Evolutionary conservation across 2,329 filamentous ascomycete genomes (phyloP).

Genomic region (Aureobasidium sp.): DNA sequence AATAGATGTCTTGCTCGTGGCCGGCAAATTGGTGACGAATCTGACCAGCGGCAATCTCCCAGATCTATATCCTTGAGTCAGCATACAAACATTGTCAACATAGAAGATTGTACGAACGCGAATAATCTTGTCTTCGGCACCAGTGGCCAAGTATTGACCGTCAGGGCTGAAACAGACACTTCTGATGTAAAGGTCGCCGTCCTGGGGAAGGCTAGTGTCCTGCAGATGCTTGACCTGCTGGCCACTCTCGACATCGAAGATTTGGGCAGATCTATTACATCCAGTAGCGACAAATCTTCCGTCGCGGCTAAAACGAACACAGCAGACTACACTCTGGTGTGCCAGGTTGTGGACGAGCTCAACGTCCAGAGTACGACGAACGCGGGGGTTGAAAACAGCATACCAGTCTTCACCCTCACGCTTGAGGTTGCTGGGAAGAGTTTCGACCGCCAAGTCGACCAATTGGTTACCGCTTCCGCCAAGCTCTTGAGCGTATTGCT

Average conservation of each 20-base stretch:
- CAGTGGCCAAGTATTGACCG: conserved; percentile 86
- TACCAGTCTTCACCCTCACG: conserved; percentile 91
- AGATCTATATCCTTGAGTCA: conserved; percentile 57
- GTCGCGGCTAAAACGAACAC: conserved; percentile 91
- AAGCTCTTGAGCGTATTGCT: conserved; percentile 27
- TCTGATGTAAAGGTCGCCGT: conserved; percentile 90
- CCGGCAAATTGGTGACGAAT: conserved; percentile 94
- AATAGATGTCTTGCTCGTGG: conserved; percentile 98
- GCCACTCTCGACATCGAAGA: conserved; percentile 85
- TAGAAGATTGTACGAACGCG: conserved; percentile 52
- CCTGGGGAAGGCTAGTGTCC: conserved; percentile 78
- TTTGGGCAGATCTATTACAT: conserved; percentile 98
- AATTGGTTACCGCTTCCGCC: conserved; percentile 60
- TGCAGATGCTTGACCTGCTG: conserved; percentile 84
- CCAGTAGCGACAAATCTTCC: conserved; percentile 94
- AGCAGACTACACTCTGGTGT: conserved; percentile 96
- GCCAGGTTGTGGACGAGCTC: conserved; percentile 87
- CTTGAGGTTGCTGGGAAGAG: conserved; percentile 78
- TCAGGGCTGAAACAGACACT: conserved; percentile 99
- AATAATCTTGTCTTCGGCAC: conserved; percentile 96
- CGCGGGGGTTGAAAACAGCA: conserved; percentile 89
- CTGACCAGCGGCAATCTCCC: conserved; percentile 77
- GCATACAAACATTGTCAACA: conserved; percentile 5
- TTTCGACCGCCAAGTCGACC: conserved; percentile 79
- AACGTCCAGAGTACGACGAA: conserved; percentile 84